These are phyloP conservation scores for Prunus mume DNA, from an alignment of 306 rosid genomes.

Conservation along the genomic window DNA sequence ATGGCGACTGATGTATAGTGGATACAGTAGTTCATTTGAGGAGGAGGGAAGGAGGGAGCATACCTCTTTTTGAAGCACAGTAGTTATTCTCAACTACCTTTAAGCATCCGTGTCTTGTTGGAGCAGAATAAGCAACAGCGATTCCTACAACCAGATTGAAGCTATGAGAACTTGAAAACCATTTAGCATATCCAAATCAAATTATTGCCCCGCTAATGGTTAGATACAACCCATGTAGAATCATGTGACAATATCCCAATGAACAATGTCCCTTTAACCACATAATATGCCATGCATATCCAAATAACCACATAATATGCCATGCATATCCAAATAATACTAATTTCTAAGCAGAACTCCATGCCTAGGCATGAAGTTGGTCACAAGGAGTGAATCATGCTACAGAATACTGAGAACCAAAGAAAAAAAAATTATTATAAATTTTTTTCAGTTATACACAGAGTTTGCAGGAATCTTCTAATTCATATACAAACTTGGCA, in stretches of 20 bases:
- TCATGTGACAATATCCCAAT: constrained; percentile 3
- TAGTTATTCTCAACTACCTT: constrained; percentile 87
- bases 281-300: not conserved
- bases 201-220: not conserved
- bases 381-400: not conserved
- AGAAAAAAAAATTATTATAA: not conserved
- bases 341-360: not conserved
- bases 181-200: constrained; percentile 19
- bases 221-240: constrained; percentile 10
- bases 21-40: not conserved
- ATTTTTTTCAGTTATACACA: no score
- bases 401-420: not conserved
- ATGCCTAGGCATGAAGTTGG: not conserved
- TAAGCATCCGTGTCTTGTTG: constrained; percentile 82
- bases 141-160: constrained; percentile 56
- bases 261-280: not conserved
- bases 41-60: constrained; percentile 11
- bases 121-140: constrained; percentile 77
- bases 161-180: constrained; percentile 19
- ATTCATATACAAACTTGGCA: not conserved
- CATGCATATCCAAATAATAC: not conserved
- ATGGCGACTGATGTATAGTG: not conserved
- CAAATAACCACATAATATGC: not conserved
- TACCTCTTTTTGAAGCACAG: constrained; percentile 95
- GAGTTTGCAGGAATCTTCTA: not conserved